Evolutionary conservation across 2,329 filamentous ascomycete species (phyloP).

Genomic region (Fusarium sp.): DNA sequence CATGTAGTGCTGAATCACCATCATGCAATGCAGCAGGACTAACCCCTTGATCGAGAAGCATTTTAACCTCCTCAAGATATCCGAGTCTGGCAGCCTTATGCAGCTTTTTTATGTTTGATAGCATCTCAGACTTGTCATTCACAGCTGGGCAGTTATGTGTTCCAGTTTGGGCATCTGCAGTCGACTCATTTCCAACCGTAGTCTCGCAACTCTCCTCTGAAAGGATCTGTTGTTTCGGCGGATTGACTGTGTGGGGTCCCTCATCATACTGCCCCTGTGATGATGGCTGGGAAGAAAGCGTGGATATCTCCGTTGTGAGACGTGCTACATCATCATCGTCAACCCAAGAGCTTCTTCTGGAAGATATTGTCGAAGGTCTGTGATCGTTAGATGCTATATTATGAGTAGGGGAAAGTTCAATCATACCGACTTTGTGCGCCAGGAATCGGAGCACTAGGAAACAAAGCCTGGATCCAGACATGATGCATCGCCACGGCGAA

Average conservation of each 20-base stretch:
- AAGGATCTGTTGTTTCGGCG: background rate
- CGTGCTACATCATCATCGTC: background rate
- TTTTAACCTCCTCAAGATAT: background rate
- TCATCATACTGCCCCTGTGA: background rate
- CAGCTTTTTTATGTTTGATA: too few species aligned
- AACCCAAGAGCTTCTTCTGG: background rate
- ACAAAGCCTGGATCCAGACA: background rate
- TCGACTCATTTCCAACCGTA: background rate
- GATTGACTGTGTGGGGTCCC: fast-evolving
- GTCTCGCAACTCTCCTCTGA: too few species aligned
- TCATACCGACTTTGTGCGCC: background rate
- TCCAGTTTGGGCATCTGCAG: background rate
- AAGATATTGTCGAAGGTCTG: background rate
- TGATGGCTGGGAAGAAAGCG: background rate
- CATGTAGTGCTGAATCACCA: background rate
- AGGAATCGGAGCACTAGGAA: background rate
- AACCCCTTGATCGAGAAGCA: background rate
- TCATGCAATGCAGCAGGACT: too few species aligned
- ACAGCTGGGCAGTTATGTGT: background rate
- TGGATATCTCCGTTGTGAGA: background rate
- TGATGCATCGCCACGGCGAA: background rate
- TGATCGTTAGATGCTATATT: background rate
- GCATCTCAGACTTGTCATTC: too few species aligned
- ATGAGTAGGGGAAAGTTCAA: background rate
- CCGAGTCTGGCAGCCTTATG: too few species aligned